phyloP scores from a whole-genome alignment of 495 filamentous ascomycete species.

The Clavariopsis aquatica region DNA sequence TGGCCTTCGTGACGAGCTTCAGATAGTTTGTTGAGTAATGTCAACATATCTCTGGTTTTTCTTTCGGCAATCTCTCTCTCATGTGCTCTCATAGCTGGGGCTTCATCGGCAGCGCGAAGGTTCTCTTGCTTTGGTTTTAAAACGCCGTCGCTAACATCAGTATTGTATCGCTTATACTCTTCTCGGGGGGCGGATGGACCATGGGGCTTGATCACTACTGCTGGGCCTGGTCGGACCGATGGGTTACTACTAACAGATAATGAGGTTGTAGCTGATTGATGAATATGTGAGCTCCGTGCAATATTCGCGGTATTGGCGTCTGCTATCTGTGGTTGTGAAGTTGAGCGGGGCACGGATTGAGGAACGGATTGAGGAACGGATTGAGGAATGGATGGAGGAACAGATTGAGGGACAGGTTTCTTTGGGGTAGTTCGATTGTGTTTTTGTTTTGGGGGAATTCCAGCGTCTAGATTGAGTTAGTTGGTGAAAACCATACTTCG shows the following conservation, averaged over 20 bases:
- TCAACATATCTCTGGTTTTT: constrained; percentile 13
- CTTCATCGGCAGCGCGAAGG: constrained; percentile 37
- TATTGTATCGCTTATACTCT: constrained; percentile 15
- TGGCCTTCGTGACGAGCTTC: constrained; percentile 67
- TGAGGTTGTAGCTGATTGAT: not conserved
- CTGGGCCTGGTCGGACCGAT: constrained; percentile 5
- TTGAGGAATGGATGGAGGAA: not conserved
- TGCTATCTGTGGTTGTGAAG: not conserved
- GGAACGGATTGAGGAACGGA: constrained; percentile 2
- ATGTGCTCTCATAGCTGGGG: constrained; percentile 36
- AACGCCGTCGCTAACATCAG: constrained; percentile 13
- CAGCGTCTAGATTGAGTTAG: not conserved
- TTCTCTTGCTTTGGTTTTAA: constrained; percentile 45
- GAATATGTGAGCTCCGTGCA: not conserved
- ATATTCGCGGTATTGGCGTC: not conserved
- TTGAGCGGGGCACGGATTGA: not conserved
- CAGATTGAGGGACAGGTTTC: not conserved
- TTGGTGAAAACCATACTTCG: not conserved
- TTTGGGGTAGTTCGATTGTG: not conserved
- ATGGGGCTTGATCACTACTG: constrained; percentile 14
- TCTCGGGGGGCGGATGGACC: constrained; percentile 12
- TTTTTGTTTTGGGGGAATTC: not conserved
- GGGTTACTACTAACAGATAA: not conserved
- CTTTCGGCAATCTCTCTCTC: constrained; percentile 24
- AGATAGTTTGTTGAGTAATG: constrained; percentile 68